Percentiles rank a stretch among this genome's conserved stretches.
phyloP scores from a whole-genome alignment of 495 filamentous ascomycete species.

The Aspergillus homomorphus region DNA sequence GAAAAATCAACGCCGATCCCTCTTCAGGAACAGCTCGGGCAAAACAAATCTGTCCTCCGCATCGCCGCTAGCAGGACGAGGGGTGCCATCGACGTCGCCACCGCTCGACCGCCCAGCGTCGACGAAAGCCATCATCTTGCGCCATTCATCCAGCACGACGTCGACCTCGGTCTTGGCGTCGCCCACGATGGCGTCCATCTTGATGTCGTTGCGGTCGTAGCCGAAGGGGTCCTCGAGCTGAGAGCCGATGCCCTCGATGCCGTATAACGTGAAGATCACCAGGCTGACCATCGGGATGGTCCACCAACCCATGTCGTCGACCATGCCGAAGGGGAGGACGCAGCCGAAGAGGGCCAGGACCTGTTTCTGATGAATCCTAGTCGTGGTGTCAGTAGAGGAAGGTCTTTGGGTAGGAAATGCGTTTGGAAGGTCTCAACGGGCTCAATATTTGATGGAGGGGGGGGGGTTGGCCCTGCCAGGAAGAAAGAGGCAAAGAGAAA shows the following conservation, averaged over 20 bases:
- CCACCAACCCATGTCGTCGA: constrained; percentile 73
- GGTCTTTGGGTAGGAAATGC: too few species aligned
- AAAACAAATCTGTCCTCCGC: constrained; percentile 20
- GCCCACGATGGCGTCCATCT: constrained; percentile 71
- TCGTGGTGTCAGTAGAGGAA: neutral
- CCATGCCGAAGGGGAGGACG: constrained; percentile 72
- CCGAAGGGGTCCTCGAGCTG: constrained; percentile 78
- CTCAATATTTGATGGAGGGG: too few species aligned
- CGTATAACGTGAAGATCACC: constrained; percentile 70
- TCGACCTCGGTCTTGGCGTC: constrained; percentile 63
- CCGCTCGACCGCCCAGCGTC: neutral
- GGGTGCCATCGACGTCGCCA: neutral
- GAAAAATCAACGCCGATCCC: neutral
- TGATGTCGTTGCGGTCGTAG: constrained; percentile 72
- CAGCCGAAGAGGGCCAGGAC: constrained; percentile 68
- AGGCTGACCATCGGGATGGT: constrained; percentile 63
- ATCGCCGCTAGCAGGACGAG: neutral
- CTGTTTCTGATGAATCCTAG: constrained; percentile 70
- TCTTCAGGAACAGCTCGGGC: constrained; percentile 39
- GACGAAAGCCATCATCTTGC: constrained; percentile 20
- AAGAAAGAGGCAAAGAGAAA: too few species aligned
- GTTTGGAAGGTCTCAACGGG: too few species aligned
- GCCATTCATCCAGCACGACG: constrained; percentile 65
- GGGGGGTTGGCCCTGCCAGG: too few species aligned
- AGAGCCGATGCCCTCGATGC: constrained; percentile 70